Base-by-base conservation (phyloP, 129 eudicot genomes). In the Flaveria trinervia region DNA sequence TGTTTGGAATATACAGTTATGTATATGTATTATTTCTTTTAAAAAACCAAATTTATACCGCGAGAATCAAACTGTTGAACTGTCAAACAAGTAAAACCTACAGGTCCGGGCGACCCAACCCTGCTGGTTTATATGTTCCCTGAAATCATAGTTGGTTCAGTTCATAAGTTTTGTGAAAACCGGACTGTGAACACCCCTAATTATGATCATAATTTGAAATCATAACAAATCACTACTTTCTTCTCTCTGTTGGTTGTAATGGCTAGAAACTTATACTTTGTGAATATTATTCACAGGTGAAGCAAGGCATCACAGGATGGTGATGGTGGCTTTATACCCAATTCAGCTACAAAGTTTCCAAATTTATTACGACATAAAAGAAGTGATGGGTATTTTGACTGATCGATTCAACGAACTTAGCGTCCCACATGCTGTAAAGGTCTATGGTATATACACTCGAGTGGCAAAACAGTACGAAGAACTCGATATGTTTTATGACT, bases 401-500 rank as follows among this genome's bases (percentile, higher is more conserved):
- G 88, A 88, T 8, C 85, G 86, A 51, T 91, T 91, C 73, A 76
- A 85, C 73, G 89, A 87, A 75, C 89, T 95, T 20, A 86, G 80
- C 4, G 20, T 84, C 30, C 77, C 92, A 18, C 87, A 89, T 0
- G 78, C 84, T 10, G 79, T 78, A 9, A 84, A 82, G 60, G 92
- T 89, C 18, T 78, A 81, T 33, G 90, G 84, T 52, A 88, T 86
- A 70, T 92, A 82, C 65, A 57, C 72, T 18, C 86, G 92, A 0
- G 81, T 89, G 9, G 71, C 92, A 26, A 91, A 88, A 83, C 97
- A 89, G 79, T 95, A 77, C 33, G 94, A 91, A 3, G 99, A 89
- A 78, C 92, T 95, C 9, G 89, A 87, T 44, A 52, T 20, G 49
- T 89, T 84, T 70, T 95, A 95, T n/a, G 70, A 46, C 20, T 95